phyloP scores from a whole-genome alignment of 116 monocot genomes.

The Thalassia testudinum region DNA sequence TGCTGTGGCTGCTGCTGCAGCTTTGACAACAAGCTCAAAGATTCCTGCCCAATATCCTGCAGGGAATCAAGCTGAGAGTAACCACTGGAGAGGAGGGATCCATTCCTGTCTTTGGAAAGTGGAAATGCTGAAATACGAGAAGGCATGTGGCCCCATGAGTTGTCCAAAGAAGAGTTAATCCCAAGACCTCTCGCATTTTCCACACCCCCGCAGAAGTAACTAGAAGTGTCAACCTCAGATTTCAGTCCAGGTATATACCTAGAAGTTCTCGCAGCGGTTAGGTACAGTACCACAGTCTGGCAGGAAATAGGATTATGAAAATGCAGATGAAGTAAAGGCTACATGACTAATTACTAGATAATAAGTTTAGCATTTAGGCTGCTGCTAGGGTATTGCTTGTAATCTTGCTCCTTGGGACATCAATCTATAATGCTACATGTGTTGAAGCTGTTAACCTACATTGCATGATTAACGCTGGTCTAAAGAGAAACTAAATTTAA shows the following conservation, averaged over 20 bases:
- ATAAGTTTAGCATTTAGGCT: no score
- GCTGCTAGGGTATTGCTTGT: no score
- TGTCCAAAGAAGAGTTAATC: conserved; percentile 35
- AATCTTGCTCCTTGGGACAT: no score
- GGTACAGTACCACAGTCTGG: no score
- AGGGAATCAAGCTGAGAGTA: background rate
- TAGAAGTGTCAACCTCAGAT: conserved; percentile 27
- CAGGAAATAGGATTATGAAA: no score
- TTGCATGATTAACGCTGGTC: no score
- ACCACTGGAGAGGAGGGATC: conserved; percentile 1
- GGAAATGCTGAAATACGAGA: conserved; percentile 9
- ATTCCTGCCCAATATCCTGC: conserved; percentile 13
- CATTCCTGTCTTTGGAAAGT: background rate
- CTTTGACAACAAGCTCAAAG: conserved; percentile 13
- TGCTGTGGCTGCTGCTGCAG: conserved; percentile 20
- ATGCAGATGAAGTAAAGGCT: no score
- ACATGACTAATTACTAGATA: no score
- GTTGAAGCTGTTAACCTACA: no score
- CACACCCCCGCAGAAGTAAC: conserved; percentile 42
- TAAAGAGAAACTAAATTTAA: no score
- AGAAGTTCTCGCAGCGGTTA: background rate
- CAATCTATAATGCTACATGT: no score
- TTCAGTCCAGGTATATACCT: conserved; percentile 53
- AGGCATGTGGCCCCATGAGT: conserved; percentile 37
- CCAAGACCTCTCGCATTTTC: conserved; percentile 23